Conservation (phyloP, 2,329 filamentous ascomycete genomes). For the Fusarium sp. region DNA sequence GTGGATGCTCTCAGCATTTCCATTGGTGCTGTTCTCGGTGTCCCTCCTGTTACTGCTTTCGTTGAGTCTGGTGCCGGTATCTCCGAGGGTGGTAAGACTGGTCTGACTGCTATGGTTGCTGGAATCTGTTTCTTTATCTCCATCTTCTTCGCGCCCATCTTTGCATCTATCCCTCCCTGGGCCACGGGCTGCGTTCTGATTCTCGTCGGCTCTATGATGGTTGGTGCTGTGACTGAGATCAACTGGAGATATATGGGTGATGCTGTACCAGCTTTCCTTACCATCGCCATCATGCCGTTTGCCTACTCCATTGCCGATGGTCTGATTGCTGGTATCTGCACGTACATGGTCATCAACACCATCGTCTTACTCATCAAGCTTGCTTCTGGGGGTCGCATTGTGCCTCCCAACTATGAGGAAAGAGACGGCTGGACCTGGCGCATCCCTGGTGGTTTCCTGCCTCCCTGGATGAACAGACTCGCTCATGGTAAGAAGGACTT, state of each 20-base stretch:
- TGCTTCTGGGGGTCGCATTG: conserved; percentile 73
- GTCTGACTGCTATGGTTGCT: conserved; percentile 81
- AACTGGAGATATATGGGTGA: conserved; percentile 91
- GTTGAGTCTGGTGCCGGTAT: conserved; percentile 92
- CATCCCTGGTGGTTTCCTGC: conserved; percentile 78
- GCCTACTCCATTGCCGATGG: conserved; percentile 91
- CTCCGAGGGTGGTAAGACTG: conserved; percentile 86
- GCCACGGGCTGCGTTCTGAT: conserved; percentile 90
- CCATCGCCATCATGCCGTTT: conserved; percentile 88
- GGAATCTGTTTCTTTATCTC: conserved; percentile 88
- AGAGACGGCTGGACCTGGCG: conserved; percentile 86
- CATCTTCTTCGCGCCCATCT: conserved; percentile 90
- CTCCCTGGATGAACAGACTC: conserved; percentile 76
- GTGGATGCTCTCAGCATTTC: conserved; percentile 84
- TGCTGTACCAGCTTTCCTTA: conserved; percentile 84
- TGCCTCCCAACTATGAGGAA: conserved; percentile 78
- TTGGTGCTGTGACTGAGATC: conserved; percentile 79
- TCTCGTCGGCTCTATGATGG: conserved; percentile 90
- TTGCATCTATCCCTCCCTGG: conserved; percentile 89
- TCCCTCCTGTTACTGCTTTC: conserved; percentile 85
- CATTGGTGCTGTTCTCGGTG: conserved; percentile 81
- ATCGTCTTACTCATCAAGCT: conserved; percentile 76
- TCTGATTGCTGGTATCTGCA: conserved; percentile 81
- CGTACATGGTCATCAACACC: conserved; percentile 81
- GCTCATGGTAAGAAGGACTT: conserved; percentile 77